Evolutionary conservation across 768 basidiomycete genomes (phyloP), one percentile per base, ranked within the genome.

Genomic region (Agaricus sinodeliciosus): DNA sequence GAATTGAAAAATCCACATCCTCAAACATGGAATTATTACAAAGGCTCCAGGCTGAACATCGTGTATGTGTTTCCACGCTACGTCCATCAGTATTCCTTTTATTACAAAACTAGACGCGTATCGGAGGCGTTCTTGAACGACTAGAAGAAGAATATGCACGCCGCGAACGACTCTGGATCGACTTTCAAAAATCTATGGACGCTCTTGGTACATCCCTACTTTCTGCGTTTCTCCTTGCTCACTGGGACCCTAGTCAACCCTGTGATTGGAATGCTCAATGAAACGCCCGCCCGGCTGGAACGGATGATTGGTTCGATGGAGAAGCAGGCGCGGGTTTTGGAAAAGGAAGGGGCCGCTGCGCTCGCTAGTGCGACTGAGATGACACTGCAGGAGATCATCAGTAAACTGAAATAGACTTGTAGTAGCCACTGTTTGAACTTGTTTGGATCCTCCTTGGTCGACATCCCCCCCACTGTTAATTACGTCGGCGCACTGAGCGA

Each of bases 201-300:
- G 67, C 72, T 49, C 72, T 73, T 57, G 77, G 84, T 86, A 64
- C 48, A 51, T 49, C 48, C 19, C 39, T 45, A 16, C 49, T 47
- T 41, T 13, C n/a, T 11, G 25, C 41, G 34, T 42, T 42, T 54
- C 34, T 34, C 27, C 18, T 26, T 45, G 49, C 19, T 41, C 22
- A 28, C 35, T 41, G n/a, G 47, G 37, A 37, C 34, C 48, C 56
- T 45, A 83, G 82, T 74, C 28, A 71, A 71, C 7, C 74, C 71
- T 16, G 71, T 75, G 1, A 63, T 72, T 16, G 69, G 68, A 22
- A 61, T 63, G 22, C 57, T 80, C 28, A 70, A 74, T 55, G 72
- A 68, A 18, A 59, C 78, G n/a, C 81, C 82, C 4, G 70, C 61
- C 27, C 72, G 74, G 42, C 63, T 79, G 28, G 85, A 86, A 59